phyloP scores from a whole-genome alignment of 164 flowering plant genomes.

The Macadamia tetraphylla region DNA sequence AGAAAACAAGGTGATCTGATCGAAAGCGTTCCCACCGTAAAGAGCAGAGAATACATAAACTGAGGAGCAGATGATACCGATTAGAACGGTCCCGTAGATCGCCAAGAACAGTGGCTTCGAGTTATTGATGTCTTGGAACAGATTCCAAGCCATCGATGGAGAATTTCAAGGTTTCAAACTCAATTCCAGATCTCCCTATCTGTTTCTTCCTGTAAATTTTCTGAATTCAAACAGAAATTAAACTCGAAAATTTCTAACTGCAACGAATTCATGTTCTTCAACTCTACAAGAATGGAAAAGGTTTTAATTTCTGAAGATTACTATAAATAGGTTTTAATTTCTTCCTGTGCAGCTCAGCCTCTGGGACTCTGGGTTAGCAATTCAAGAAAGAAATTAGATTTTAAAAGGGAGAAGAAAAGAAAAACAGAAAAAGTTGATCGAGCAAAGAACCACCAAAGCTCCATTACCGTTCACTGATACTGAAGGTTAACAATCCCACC shows the following conservation, averaged over 20 bases:
- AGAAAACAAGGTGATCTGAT: constrained; percentile 18
- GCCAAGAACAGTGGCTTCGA: constrained; percentile 74
- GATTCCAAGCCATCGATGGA: constrained; percentile 19
- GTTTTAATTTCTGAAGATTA: no score
- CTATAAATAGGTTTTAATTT: no score
- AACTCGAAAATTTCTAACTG: background rate
- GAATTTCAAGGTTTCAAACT: background rate
- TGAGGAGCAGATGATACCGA: constrained; percentile 69
- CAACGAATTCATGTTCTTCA: background rate
- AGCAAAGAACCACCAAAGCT: no score
- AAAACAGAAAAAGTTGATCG: no score
- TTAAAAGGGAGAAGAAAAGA: no score
- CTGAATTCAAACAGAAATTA: background rate
- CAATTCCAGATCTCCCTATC: no score
- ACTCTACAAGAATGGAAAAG: background rate
- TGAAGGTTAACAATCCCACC: no score
- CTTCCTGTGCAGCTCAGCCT: no score
- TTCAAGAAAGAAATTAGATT: no score
- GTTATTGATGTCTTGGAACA: constrained; percentile 37
- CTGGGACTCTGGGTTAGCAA: no score
- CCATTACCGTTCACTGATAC: no score
- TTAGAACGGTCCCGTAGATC: constrained; percentile 62
- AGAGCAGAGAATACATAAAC: constrained; percentile 71
- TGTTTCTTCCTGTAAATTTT: no score
- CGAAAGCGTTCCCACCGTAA: constrained; percentile 30